Conservation (phyloP, 768 basidiomycete species). For the Lyophyllum semitale region DNA sequence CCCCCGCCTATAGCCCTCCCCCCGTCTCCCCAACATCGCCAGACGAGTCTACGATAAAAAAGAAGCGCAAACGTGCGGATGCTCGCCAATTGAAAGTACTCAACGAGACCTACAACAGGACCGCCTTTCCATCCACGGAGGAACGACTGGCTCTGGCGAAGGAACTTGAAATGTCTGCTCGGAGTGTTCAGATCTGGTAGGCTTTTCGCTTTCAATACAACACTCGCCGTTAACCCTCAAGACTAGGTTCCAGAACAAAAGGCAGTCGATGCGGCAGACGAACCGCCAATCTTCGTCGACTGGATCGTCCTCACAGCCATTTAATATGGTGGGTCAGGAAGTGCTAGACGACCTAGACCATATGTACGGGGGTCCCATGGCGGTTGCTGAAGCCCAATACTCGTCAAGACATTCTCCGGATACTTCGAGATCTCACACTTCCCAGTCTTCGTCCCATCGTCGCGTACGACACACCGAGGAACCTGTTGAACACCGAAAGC, state of each 20-base stretch:
- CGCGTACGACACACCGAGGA: constrained; percentile 44
- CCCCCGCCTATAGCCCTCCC: constrained; percentile 58
- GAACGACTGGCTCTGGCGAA: constrained; percentile 79
- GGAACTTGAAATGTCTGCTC: constrained; percentile 77
- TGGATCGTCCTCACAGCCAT: constrained; percentile 49
- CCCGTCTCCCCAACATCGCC: constrained; percentile 47
- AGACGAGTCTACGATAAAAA: constrained; percentile 78
- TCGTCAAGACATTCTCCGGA: constrained; percentile 42
- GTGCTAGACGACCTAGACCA: constrained; percentile 41
- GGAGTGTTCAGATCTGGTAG: constrained; percentile 88
- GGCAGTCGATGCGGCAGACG: constrained; percentile 81
- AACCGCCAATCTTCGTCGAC: constrained; percentile 61
- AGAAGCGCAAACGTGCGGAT: constrained; percentile 86
- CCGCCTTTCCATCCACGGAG: constrained; percentile 87
- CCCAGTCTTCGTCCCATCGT: constrained; percentile 44
- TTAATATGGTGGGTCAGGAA: constrained; percentile 41
- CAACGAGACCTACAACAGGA: constrained; percentile 78
- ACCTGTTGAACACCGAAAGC: constrained; percentile 37
- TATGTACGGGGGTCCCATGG: constrained; percentile 34
- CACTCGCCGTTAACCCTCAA: constrained; percentile 21
- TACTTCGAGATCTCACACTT: constrained; percentile 32
- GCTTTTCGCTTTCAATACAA: constrained; percentile 18
- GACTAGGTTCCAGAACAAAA: constrained; percentile 84
- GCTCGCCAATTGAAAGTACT: constrained; percentile 77
- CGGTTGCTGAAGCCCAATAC: constrained; percentile 36